These are phyloP conservation scores for Hemerocallis citrina DNA, from an alignment of 106 monocot species.

Conservation along the genomic window DNA sequence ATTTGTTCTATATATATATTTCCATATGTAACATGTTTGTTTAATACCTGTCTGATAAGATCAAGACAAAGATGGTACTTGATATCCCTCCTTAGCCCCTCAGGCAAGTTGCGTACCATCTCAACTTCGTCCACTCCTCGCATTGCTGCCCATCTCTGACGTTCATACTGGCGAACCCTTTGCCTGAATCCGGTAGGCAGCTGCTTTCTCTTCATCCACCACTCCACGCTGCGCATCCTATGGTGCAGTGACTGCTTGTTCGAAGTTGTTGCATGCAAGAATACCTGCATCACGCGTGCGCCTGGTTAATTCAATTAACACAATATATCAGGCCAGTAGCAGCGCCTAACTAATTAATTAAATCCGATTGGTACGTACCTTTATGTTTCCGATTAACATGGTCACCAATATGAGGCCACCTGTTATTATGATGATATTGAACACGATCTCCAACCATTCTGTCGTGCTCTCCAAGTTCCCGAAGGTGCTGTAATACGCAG, in stretches of 20 bases:
- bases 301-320: too few relatives aligned
- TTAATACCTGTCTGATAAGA: conserved; percentile 84
- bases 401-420: conserved; percentile 75
- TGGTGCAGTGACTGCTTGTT: conserved; percentile 74
- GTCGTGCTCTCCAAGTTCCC: conserved; percentile 79
- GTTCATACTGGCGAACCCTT: conserved; percentile 72
- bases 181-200: conserved; percentile 48
- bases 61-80: conserved; percentile 87
- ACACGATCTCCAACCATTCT: conserved; percentile 78
- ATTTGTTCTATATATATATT: too few relatives aligned
- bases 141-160: conserved; percentile 84
- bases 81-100: conserved; percentile 78
- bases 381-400: conserved; percentile 93
- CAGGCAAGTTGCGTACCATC: conserved; percentile 60
- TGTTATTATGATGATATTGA: conserved; percentile 76
- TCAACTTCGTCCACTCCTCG: conserved; percentile 65
- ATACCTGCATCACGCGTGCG: conserved; percentile 60
- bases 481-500: conserved; percentile 48
- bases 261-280: conserved; percentile 68
- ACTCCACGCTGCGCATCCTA: conserved; percentile 55
- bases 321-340: too few relatives aligned
- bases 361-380: conserved; percentile 22
- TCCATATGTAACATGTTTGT: neutral
- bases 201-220: conserved; percentile 73
- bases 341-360: too few relatives aligned